phyloP scores from a whole-genome alignment of 495 filamentous ascomycete species.

The Halenospora varia region DNA sequence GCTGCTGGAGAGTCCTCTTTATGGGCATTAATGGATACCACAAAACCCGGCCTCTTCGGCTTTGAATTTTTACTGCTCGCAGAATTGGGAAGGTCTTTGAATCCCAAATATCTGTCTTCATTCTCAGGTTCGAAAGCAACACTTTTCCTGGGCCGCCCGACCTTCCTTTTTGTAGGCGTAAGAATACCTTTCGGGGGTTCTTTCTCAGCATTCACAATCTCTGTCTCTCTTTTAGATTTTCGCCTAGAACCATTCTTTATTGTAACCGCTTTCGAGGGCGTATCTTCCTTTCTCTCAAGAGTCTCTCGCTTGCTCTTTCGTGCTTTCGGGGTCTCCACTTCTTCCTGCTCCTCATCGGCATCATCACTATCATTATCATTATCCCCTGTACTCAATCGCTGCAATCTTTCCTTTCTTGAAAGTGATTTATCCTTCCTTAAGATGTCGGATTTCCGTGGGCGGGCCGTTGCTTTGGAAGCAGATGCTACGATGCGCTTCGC shows the following conservation, averaged over 20 bases:
- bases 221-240: conserved; percentile 8
- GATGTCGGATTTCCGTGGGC: conserved; percentile 13
- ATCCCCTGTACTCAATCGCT: conserved; percentile 5
- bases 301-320: neutral
- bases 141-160: conserved; percentile 15
- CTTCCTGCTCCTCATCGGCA: conserved; percentile 5
- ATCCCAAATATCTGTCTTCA: conserved; percentile 20
- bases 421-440: conserved; percentile 16
- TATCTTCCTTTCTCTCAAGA: neutral
- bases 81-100: conserved; percentile 22
- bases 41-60: neutral
- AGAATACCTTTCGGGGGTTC: conserved; percentile 17
- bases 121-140: conserved; percentile 15
- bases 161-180: conserved; percentile 18
- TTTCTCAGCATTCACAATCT: neutral
- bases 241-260: neutral
- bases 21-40: neutral
- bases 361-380: too few relatives aligned
- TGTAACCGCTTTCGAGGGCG: neutral
- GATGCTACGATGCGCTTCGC: conserved; percentile 2
- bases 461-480: neutral
- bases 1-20: neutral
- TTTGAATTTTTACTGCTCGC: conserved; percentile 4
- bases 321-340: neutral
- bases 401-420: conserved; percentile 14